These are phyloP conservation scores for Aurantiochytrium sp. DNA, from an alignment of 108 stramenopile genomes.

Conservation along the genomic window DNA sequence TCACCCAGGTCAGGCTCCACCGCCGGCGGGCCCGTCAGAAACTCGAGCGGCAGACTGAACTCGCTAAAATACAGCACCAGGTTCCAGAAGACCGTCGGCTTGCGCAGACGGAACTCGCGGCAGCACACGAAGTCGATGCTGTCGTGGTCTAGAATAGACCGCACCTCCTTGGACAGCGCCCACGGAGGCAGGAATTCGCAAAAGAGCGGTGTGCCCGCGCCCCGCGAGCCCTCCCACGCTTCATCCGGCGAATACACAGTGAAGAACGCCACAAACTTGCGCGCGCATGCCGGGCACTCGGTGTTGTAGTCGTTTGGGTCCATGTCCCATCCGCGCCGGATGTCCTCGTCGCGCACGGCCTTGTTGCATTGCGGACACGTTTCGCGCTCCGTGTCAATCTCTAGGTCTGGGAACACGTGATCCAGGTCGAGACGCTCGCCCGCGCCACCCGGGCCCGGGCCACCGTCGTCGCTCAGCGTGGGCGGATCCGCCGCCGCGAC, in stretches of 20 bases:
- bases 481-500: not conserved
- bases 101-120: not conserved
- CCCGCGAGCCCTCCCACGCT: not conserved
- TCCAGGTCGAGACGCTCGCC: not conserved
- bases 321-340: not conserved
- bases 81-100: conserved; percentile 13
- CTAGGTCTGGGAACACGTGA: not conserved
- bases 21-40: not conserved
- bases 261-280: conserved; percentile 32
- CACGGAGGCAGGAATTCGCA: conserved; percentile 22
- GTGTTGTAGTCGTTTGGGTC: conserved; percentile 31
- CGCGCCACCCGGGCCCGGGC: not conserved
- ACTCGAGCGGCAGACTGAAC: not conserved
- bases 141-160: not conserved
- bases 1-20: not conserved
- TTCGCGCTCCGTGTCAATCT: conserved; percentile 16
- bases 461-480: not conserved
- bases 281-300: not conserved
- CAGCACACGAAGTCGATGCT: not conserved
- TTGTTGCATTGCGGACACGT: conserved; percentile 14
- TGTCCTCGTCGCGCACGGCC: not conserved
- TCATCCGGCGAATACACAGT: not conserved
- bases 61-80: conserved; percentile 31
- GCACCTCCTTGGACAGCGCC: conserved; percentile 16
- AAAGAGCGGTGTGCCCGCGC: not conserved